Evolutionary conservation across 176 grass and related monocot genomes (phyloP), one percentile per base, ranked within the genome.

Genomic region (Phragmites australis): DNA sequence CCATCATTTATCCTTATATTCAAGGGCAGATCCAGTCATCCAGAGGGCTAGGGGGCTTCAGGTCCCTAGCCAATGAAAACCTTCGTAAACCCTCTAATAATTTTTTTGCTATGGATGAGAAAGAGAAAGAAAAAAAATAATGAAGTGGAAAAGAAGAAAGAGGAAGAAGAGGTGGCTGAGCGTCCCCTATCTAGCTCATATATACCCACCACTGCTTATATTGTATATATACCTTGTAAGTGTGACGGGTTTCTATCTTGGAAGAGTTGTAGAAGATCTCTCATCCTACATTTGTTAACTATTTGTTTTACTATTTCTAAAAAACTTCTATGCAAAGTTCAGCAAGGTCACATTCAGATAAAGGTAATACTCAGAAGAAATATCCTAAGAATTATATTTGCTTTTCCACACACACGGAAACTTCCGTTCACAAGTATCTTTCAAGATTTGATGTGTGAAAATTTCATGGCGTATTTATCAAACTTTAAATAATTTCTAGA

Each of bases 401-500:
- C 0, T 78, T 75, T 78, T 37, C 60, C 19, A 51, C 29, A 6
- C 29, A 52, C 2, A 22, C 2, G 49, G 59, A 51, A 66, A 53
- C 45, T 41, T 65, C 9, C 30, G 14, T 41, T 40, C 13, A 40
- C 61, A 66, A 65, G 46, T 7, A 37, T 21, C 4, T 16, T 27
- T 49, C 11, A 19, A 67, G 31, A 67, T 51, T 26, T 19, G 47
- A 13, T 41, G 34, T 7, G 32, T 54, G 21, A 19, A 62, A 23
- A 18, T 19, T 54, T 53, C 23, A 44, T 27, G 69, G 43, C 43
- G 11, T 52, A 25, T 66, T 51, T 27, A 44, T 40, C 55, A 40
- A 61, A 48, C 5, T 59, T 82, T n/a, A n/a, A n/a, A n/a, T n/a
- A n/a, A n/a, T 72, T 61, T 72, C 53, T 37, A 81, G 52, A 47